Evolutionary conservation across 1,139 yeast species (phyloP), one percentile per base, ranked within the genome.

Genomic region (Taphrina wiesneri): DNA sequence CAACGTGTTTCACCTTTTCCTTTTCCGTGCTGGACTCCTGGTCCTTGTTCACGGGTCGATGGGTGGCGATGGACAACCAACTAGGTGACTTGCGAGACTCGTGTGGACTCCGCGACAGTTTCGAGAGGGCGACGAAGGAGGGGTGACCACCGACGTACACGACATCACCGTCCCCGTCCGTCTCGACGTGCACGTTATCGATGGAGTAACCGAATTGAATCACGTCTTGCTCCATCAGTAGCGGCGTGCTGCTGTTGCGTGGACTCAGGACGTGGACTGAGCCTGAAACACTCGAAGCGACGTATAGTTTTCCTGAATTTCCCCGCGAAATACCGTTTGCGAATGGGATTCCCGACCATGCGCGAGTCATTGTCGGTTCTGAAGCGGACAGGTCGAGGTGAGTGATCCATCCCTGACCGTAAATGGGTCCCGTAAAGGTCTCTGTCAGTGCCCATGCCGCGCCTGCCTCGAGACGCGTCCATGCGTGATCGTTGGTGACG

Each of bases 401-500:
- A 2, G 63, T 25, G 39, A 59, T 46, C 63, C 63, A 59, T 23
- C 39, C 32, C n/a, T 49, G 63, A 5, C 56, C 56, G 45, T 34
- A 46, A 28, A 59, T 26, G 17, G 56, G 28, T 25, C 56, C 43
- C 26, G 28, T 9, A 26, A 39, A 59, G 3, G 56, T 59, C 47
- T 59, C 63, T 6, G 39, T 28, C 17, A 32, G 25, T 11, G 54
- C 47, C 56, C 54, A 46, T 2, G 23, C 15, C 13, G 30, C 39
- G 30, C 63, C 63, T 13, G 30, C 28, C 17, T 36, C 47, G 23
- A 46, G 49, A 6, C 63, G 32, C 11, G 63, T 47, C 63, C 63
- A 59, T 1, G 63, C 54, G 47, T 59, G 63, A 21, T 59, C 63
- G 49, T 59, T 59, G 25, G 56, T 59, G 49, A 59, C 47, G 56